phyloP scores from a whole-genome alignment of 2,329 filamentous ascomycete genomes.

The Verticillium albo-atrum region DNA sequence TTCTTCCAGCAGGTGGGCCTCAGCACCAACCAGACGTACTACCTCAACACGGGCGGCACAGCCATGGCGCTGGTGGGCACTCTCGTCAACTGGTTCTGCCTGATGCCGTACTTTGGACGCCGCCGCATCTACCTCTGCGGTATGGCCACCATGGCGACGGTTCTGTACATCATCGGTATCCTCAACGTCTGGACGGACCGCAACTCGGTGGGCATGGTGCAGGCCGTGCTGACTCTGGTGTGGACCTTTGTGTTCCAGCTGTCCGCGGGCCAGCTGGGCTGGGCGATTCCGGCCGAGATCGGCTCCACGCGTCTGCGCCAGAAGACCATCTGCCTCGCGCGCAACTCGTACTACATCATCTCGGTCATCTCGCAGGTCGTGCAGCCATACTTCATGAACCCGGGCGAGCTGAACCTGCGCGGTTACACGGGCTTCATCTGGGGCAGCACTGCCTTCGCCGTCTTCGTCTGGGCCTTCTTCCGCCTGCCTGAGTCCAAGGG shows the following conservation, averaged over 20 bases:
- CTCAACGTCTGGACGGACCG: slow-evolving; percentile 29
- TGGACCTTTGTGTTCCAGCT: slow-evolving; percentile 10
- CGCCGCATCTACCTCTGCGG: slow-evolving; percentile 39
- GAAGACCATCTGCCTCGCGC: slow-evolving; percentile 25
- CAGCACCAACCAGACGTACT: slow-evolving; percentile 20
- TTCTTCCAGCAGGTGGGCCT: slow-evolving; percentile 33
- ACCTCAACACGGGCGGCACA: slow-evolving; percentile 33
- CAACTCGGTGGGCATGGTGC: slow-evolving; percentile 25
- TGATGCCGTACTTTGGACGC: slow-evolving; percentile 34
- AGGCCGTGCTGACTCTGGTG: slow-evolving; percentile 22
- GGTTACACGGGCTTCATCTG: slow-evolving; percentile 24
- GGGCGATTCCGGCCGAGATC: slow-evolving; percentile 22
- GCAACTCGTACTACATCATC: slow-evolving; percentile 15
- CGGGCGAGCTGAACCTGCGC: slow-evolving; percentile 29
- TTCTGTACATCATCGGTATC: slow-evolving; percentile 35
- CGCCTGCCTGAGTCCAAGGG: slow-evolving; percentile 18
- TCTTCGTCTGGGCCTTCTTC: slow-evolving; percentile 17
- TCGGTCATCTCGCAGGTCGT: slow-evolving; percentile 16
- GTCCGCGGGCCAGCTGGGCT: slow-evolving; percentile 13
- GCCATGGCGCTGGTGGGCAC: slow-evolving; percentile 38
- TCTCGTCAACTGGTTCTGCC: slow-evolving; percentile 33
- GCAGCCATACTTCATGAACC: slow-evolving; percentile 32
- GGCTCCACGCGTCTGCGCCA: slow-evolving; percentile 24
- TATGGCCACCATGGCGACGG: slow-evolving; percentile 31
- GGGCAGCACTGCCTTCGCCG: slow-evolving; percentile 9